Base-by-base conservation (phyloP, 441 rosid genomes). In the Raphanus hybrid region DNA sequence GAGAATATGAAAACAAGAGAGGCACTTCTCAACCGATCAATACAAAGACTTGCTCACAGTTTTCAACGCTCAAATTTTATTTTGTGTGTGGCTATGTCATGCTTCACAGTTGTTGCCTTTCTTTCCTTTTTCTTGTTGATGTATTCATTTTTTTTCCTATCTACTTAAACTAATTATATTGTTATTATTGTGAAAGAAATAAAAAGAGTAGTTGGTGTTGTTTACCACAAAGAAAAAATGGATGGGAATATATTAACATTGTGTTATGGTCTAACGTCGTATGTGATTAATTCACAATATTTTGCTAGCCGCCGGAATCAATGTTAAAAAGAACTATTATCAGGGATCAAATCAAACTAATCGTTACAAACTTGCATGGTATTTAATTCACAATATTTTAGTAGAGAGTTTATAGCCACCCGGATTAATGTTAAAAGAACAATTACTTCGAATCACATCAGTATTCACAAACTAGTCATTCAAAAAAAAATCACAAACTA, bases 11-110 rank as follows among this genome's bases (percentile, higher is more conserved):
- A 60, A 84, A 82, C 86, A 81, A 84, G 86, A 89, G 79, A 86
- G 86, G 87, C 90, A 84, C 93, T 85, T 83, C 90, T 86, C 92
- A 92, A 89, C 96, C 79, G 88, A 90, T 82, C 71, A 6, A 67
- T 74, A 45, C 57, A 75, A 68, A 70, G 32, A 65, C 62, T 58
- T 10, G 55, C 89, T 80, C 87, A 76, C 88, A 52, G 57, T 74
- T 79, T 89, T 88, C 91, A 87, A 90, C 90, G 87, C 97, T 82
- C 76, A 43, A 1, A 65, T 20, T 54, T 68, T 66, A 26, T 23
- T 57, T 8, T 20, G n/a, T 20, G 58, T 45, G 82, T 59, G 79
- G 75, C 74, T n/a, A 60, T 74, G 81, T 67, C 73, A 76, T 83
- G 72, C 71, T 67, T 67, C 43, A 61, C 70, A 70, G 62, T 76